These are phyloP conservation scores for Phytopythium litorale DNA, from an alignment of 352 stramenopile genomes.

Conservation along the genomic window DNA sequence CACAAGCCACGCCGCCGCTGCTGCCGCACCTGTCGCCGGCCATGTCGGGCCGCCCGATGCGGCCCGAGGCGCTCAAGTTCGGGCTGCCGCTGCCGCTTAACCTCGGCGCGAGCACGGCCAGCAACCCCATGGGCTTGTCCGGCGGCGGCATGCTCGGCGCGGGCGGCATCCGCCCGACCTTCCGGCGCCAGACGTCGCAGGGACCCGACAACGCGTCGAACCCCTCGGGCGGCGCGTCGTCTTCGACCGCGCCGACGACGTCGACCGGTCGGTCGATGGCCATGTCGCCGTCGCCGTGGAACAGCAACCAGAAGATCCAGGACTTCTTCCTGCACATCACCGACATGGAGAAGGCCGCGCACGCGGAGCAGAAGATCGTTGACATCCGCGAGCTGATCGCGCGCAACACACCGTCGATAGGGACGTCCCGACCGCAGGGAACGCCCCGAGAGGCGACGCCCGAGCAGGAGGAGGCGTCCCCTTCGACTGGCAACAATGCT, in stretches of 20 bases:
- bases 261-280: conserved; percentile 2
- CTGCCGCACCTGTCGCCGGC: conserved; percentile 18
- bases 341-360: conserved; percentile 23
- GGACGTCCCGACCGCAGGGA: conserved; percentile 17
- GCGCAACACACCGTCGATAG: conserved; percentile 26
- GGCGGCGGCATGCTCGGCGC: conserved; percentile 8
- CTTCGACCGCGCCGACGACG: neutral
- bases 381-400: conserved; percentile 51
- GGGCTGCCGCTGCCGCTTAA: conserved; percentile 19
- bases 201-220: neutral
- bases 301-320: conserved; percentile 49
- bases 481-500: neutral
- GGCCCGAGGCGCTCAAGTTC: conserved; percentile 25
- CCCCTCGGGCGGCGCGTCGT: neutral
- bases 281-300: conserved; percentile 25
- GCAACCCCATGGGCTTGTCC: conserved; percentile 8
- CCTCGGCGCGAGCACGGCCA: conserved; percentile 6
- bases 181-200: conserved; percentile 10
- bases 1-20: conserved; percentile 4
- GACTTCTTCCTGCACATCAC: conserved; percentile 56
- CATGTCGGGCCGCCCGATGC: conserved; percentile 11
- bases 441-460: conserved; percentile 15
- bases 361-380: conserved; percentile 53
- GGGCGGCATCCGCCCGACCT: conserved; percentile 10
- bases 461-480: conserved; percentile 13